These are phyloP conservation scores for Fusarium devonianum DNA, from an alignment of 2,329 filamentous ascomycete genomes.

Conservation along the genomic window DNA sequence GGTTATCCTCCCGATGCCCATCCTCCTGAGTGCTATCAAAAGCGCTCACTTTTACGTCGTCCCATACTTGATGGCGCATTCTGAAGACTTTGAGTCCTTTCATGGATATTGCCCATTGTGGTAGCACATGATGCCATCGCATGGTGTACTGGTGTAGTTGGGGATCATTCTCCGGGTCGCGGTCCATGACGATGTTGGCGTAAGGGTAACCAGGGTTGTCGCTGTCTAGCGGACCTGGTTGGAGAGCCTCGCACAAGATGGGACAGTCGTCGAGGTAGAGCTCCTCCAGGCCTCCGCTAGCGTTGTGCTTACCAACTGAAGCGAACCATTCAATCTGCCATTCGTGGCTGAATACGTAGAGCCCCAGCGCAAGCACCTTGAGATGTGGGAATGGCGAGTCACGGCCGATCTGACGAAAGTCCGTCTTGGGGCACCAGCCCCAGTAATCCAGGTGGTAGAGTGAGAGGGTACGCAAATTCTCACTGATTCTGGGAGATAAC, in stretches of 20 bases:
- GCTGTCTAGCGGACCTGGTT: background rate
- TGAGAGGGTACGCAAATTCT: conserved; percentile 46
- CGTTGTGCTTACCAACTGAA: conserved; percentile 40
- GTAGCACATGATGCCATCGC: conserved; percentile 22
- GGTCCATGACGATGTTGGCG: fast-evolving
- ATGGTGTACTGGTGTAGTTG: background rate
- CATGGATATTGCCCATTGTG: conserved; percentile 14
- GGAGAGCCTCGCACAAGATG: conserved; percentile 36
- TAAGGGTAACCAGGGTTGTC: conserved; percentile 15
- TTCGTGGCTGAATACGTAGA: conserved; percentile 52
- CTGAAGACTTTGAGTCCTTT: conserved; percentile 14
- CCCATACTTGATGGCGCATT: conserved; percentile 2
- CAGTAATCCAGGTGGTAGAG: conserved; percentile 48
- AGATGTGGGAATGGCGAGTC: conserved; percentile 47
- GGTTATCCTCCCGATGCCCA: background rate
- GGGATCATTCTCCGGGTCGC: background rate
- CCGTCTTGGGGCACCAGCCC: conserved; percentile 49
- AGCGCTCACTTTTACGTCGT: too few species aligned
- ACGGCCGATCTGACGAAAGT: conserved; percentile 39
- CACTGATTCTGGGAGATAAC: conserved; percentile 26
- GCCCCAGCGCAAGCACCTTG: conserved; percentile 49
- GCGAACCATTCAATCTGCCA: conserved; percentile 57
- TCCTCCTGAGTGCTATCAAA: too few species aligned
- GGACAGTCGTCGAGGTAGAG: conserved; percentile 54
- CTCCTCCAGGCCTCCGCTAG: conserved; percentile 42